These are phyloP conservation scores for Talaromyces sp. DNA, from an alignment of 2,329 filamentous ascomycete species.

Conservation along the genomic window DNA sequence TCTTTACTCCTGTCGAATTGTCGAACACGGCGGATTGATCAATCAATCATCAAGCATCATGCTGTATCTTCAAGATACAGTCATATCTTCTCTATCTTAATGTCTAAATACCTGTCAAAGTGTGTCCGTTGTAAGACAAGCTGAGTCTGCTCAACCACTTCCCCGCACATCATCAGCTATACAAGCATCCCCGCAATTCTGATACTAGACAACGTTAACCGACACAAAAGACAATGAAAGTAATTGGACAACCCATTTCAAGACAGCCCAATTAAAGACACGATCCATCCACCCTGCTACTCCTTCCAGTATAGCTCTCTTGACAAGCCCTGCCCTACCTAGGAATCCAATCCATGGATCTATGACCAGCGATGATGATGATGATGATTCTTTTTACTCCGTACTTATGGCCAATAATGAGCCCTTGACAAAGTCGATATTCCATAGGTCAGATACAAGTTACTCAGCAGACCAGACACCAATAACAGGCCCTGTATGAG, in stretches of 20 bases:
- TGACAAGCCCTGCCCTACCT: background rate
- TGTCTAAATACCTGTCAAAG: background rate
- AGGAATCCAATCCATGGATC: background rate
- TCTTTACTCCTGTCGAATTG: background rate
- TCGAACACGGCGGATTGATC: background rate
- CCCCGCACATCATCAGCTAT: background rate
- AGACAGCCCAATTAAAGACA: background rate
- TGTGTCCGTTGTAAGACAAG: background rate
- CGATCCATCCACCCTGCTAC: background rate
- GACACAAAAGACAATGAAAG: background rate
- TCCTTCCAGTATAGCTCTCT: background rate
- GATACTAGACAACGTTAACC: background rate
- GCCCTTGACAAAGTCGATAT: background rate
- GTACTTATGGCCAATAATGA: no score
- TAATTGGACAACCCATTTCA: background rate
- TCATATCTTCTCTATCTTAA: background rate
- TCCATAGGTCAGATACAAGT: no score
- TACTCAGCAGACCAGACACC: background rate
- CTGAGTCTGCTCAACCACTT: background rate
- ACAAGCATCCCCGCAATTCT: background rate
- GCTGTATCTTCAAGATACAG: background rate
- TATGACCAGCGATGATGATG: conserved; percentile 2
- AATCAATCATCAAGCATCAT: background rate
- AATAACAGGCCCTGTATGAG: background rate
- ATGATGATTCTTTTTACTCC: no score